Percentiles rank a stretch among this genome's conserved stretches.
Conservation (phyloP, 2,329 filamentous ascomycete species). For the Aspergillus flavus region DNA sequence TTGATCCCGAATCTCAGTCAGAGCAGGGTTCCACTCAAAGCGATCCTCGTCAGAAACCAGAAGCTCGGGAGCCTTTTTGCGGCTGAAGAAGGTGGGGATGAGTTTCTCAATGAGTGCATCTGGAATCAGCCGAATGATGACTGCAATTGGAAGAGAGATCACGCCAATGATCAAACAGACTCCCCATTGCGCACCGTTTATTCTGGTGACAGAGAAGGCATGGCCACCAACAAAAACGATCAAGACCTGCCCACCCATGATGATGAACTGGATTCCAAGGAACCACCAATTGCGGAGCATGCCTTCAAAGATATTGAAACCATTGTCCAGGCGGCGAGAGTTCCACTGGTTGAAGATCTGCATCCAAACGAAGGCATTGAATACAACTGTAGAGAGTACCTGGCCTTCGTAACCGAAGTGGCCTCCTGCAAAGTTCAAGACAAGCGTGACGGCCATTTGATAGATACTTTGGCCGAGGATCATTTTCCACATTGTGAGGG, state of each 20-base stretch:
- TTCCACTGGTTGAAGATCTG: slow-evolving; percentile 56
- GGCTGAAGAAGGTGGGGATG: slow-evolving; percentile 43
- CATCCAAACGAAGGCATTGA: slow-evolving; percentile 52
- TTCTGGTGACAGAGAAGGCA: slow-evolving; percentile 64
- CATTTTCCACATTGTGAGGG: slow-evolving; percentile 51
- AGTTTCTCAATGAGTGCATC: slow-evolving; percentile 55
- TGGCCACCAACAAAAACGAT: slow-evolving; percentile 71
- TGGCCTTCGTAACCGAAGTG: slow-evolving; percentile 31
- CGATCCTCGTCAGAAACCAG: slow-evolving; percentile 49
- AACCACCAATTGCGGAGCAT: slow-evolving; percentile 48
- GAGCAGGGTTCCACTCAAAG: slow-evolving; percentile 61
- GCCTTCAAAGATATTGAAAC: slow-evolving; percentile 49
- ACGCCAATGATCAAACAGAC: slow-evolving; percentile 70
- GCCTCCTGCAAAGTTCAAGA: slow-evolving; percentile 50
- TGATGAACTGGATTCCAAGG: slow-evolving; percentile 66
- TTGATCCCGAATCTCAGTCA: slow-evolving; percentile 66
- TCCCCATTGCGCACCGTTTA: slow-evolving; percentile 69
- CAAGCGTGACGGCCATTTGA: slow-evolving; percentile 45
- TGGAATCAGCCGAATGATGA: slow-evolving; percentile 62
- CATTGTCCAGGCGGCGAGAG: slow-evolving; percentile 48
- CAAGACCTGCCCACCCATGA: slow-evolving; percentile 69
- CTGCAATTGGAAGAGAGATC: slow-evolving; percentile 67
- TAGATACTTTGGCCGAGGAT: slow-evolving; percentile 48
- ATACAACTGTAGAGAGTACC: slow-evolving; percentile 42
- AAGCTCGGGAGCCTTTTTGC: slow-evolving; percentile 45